Percentiles rank a stretch among this genome's conserved stretches.
These are phyloP conservation scores for Xylaria sp. DNA, from an alignment of 2,329 filamentous ascomycete genomes.

Conservation along the genomic window DNA sequence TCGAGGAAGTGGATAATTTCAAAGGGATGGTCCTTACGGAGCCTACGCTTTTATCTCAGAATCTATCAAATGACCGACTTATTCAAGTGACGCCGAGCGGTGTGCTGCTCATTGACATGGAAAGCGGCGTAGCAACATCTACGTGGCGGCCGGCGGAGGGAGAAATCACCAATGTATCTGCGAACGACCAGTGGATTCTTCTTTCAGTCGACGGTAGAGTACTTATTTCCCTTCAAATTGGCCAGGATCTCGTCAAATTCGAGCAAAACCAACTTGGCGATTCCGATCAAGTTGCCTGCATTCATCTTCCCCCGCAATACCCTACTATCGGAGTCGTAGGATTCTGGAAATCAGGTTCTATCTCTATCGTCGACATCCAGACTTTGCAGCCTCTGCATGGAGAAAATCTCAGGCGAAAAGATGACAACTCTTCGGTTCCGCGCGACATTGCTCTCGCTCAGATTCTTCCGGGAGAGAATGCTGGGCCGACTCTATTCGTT, in stretches of 20 bases:
- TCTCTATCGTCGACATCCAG: conserved; percentile 74
- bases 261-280: conserved; percentile 65
- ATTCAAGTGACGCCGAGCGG: conserved; percentile 76
- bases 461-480: conserved; percentile 65
- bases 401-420: conserved; percentile 62
- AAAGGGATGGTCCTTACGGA: conserved; percentile 71
- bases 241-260: conserved; percentile 61
- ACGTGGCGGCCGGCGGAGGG: conserved; percentile 62
- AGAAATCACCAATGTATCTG: conserved; percentile 78
- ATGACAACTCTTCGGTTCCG: conserved; percentile 78
- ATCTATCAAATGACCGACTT: conserved; percentile 66
- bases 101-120: conserved; percentile 67
- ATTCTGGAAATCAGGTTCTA: conserved; percentile 83
- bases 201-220: conserved; percentile 78
- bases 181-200: conserved; percentile 72
- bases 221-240: conserved; percentile 71
- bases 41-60: conserved; percentile 74
- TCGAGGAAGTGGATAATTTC: conserved; percentile 85
- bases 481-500: conserved; percentile 78
- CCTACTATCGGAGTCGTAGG: conserved; percentile 76
- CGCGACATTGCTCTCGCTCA: conserved; percentile 81
- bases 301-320: conserved; percentile 72
- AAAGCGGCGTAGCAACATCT: conserved; percentile 58
- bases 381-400: conserved; percentile 70
- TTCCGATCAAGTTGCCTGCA: conserved; percentile 81